These are phyloP conservation scores for Collariella sp. DNA, from an alignment of 495 filamentous ascomycete species.

Conservation along the genomic window DNA sequence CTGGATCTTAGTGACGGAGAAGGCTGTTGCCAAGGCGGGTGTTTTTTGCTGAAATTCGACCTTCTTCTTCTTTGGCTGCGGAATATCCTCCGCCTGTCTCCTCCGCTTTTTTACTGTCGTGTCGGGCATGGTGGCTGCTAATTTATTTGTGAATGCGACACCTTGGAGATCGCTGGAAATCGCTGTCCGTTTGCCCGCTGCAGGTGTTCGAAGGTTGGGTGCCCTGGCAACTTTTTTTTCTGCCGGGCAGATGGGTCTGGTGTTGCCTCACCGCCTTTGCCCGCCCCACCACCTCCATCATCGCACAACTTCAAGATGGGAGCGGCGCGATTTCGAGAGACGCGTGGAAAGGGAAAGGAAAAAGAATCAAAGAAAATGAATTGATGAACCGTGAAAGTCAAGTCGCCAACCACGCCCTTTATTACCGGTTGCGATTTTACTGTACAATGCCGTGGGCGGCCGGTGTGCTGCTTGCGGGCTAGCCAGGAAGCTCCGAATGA, in stretches of 20 bases:
- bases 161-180: not conserved
- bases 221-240: constrained; percentile 16
- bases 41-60: constrained; percentile 40
- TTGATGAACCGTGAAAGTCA: not conserved
- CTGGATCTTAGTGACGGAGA: constrained; percentile 51
- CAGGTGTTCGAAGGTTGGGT: not conserved
- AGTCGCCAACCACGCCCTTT: no score
- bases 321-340: no score
- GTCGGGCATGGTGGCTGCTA: constrained; percentile 40
- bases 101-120: constrained; percentile 66
- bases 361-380: not conserved
- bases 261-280: constrained; percentile 5
- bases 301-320: no score
- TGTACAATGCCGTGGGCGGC: no score
- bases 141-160: not conserved
- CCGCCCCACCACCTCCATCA: not conserved
- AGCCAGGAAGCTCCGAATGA: no score
- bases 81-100: constrained; percentile 44
- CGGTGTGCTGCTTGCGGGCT: no score
- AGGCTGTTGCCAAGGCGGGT: constrained; percentile 21
- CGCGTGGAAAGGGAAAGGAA: not conserved
- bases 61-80: constrained; percentile 51
- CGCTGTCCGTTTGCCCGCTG: not conserved
- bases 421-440: no score
- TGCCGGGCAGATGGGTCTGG: constrained; percentile 3